phyloP scores from a whole-genome alignment of 306 rosid species.

The Begonia peltatifolia region DNA sequence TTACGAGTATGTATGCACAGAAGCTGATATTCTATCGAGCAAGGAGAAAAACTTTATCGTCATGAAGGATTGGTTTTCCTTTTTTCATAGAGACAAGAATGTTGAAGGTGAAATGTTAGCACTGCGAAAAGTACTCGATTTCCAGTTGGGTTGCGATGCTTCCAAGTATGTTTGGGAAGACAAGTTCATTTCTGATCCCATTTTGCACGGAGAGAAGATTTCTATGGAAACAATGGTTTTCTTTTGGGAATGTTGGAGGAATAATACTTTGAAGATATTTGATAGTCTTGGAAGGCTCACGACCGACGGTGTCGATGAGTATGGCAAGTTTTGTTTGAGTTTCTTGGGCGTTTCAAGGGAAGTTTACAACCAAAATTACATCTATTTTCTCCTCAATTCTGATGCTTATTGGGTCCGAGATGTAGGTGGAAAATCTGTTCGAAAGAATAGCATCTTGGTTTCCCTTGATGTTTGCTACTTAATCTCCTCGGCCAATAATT shows the following conservation, averaged over 20 bases:
- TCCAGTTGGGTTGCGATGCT: conserved; percentile 22
- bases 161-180: conserved; percentile 31
- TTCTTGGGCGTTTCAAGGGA: conserved; percentile 42
- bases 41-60: conserved; percentile 10
- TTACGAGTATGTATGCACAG: conserved; percentile 23
- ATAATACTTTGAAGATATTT: conserved; percentile 18
- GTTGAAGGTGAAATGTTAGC: conserved; percentile 38
- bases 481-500: conserved; percentile 22
- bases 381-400: conserved; percentile 31
- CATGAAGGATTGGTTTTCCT: conserved; percentile 18
- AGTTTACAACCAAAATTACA: conserved; percentile 7
- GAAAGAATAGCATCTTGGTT: conserved; percentile 24
- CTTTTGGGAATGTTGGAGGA: conserved; percentile 68
- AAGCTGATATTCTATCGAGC: conserved; percentile 31
- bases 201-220: conserved; percentile 14
- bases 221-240: conserved; percentile 41
- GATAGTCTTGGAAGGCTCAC: conserved; percentile 23
- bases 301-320: conserved; percentile 15
- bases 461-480: conserved; percentile 20
- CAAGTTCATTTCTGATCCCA: conserved; percentile 14
- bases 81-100: conserved; percentile 22
- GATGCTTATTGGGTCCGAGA: conserved; percentile 45
- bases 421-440: conserved; percentile 15
- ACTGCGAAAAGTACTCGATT: conserved; percentile 43
- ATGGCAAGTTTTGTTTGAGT: conserved; percentile 34